phyloP scores from a whole-genome alignment of 2,329 filamentous ascomycete species.

The Lizonia empirigonia region DNA sequence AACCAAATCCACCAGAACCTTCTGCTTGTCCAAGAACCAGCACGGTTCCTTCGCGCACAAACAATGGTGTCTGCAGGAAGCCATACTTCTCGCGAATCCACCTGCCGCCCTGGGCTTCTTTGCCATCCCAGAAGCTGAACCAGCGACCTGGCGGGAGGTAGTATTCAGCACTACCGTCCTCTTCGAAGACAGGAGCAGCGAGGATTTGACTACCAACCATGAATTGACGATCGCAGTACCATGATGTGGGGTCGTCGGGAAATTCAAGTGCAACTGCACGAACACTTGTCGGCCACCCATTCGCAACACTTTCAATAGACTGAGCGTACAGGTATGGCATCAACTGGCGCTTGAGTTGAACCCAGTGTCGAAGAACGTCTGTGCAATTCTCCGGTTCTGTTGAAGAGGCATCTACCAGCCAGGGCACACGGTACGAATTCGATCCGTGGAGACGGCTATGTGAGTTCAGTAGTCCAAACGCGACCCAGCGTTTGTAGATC shows the following conservation, averaged over 20 bases:
- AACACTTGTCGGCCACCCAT: conserved; percentile 65
- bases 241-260: conserved; percentile 70
- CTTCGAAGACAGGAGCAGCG: conserved; percentile 67
- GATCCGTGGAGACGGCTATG: conserved; percentile 74
- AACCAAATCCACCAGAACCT: conserved; percentile 47
- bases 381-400: conserved; percentile 54
- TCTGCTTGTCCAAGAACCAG: conserved; percentile 49
- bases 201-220: conserved; percentile 72
- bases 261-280: conserved; percentile 73
- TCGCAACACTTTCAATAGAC: conserved; percentile 56
- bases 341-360: conserved; percentile 60
- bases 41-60: conserved; percentile 49
- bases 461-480: conserved; percentile 73
- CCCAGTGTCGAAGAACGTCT: conserved; percentile 61
- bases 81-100: conserved; percentile 53
- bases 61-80: conserved; percentile 50
- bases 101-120: conserved; percentile 49
- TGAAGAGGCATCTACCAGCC: conserved; percentile 70
- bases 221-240: conserved; percentile 72
- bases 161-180: conserved; percentile 68
- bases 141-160: conserved; percentile 64
- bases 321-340: conserved; percentile 65
- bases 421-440: conserved; percentile 74
- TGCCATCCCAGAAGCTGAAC: conserved; percentile 57
- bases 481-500: conserved; percentile 79